These are phyloP conservation scores for Jackrogersella minutella DNA, from an alignment of 495 filamentous ascomycete genomes.

Conservation along the genomic window DNA sequence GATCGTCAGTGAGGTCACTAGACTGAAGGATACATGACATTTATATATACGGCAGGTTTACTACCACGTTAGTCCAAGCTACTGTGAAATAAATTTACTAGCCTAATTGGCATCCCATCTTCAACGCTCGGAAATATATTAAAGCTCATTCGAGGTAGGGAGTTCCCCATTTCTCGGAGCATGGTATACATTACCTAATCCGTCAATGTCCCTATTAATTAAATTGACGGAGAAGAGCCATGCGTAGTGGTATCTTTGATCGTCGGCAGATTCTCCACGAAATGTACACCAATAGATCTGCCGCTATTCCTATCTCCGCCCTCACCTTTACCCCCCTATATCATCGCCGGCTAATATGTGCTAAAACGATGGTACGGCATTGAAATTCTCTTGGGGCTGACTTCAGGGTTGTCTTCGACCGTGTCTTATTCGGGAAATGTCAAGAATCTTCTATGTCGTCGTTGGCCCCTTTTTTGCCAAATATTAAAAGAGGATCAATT, in stretches of 20 bases:
- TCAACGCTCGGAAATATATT: slow-evolving; percentile 33
- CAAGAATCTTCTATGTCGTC: neutral
- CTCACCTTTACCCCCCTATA: slow-evolving; percentile 26
- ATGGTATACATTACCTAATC: slow-evolving; percentile 35
- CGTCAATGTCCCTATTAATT: slow-evolving; percentile 23
- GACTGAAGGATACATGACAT: slow-evolving; percentile 8
- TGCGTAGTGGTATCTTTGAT: slow-evolving; percentile 29
- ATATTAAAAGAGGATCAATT: neutral
- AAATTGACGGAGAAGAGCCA: slow-evolving; percentile 26
- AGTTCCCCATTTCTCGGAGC: slow-evolving; percentile 41
- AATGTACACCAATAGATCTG: slow-evolving; percentile 36
- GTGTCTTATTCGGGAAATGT: neutral
- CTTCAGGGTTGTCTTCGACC: neutral
- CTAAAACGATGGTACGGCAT: slow-evolving; percentile 16
- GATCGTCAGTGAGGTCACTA: slow-evolving; percentile 25
- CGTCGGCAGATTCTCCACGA: slow-evolving; percentile 46
- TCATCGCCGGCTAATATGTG: slow-evolving; percentile 45
- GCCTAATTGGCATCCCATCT: slow-evolving; percentile 36
- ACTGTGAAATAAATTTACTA: slow-evolving; percentile 24
- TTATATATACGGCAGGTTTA: slow-evolving; percentile 21
- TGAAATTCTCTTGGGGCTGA: slow-evolving; percentile 3
- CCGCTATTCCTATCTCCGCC: slow-evolving; percentile 40
- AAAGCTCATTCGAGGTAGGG: slow-evolving; percentile 19
- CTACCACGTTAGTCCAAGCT: slow-evolving; percentile 8
- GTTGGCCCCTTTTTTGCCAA: neutral